Conservation (phyloP, 495 filamentous ascomycete species). For the Aspergillus diversus region DNA sequence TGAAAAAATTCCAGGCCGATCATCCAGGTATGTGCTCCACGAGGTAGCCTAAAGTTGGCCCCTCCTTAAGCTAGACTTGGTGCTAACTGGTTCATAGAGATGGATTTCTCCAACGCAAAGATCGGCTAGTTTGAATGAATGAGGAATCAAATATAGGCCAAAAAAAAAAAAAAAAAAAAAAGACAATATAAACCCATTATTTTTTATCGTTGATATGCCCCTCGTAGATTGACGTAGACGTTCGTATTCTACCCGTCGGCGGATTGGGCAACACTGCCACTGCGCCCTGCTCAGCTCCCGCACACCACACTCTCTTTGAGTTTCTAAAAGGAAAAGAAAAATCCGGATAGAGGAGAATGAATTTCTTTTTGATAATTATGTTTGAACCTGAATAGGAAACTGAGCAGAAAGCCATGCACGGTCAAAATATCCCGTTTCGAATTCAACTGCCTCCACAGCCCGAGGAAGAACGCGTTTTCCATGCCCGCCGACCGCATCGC, state of each 20-base stretch:
- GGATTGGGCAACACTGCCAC: conserved; percentile 2
- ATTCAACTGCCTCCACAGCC: conserved; percentile 25
- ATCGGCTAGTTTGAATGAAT: conserved; percentile 32
- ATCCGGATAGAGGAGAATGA: neutral
- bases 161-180: conserved; percentile 31
- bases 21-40: conserved; percentile 75
- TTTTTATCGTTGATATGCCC: neutral
- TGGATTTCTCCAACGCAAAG: conserved; percentile 55
- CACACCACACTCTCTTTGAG: neutral
- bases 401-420: conserved; percentile 29
- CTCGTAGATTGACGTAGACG: neutral
- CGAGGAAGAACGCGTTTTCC: conserved; percentile 26
- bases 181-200: neutral
- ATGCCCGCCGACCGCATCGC: conserved; percentile 42
- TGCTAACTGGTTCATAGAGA: conserved; percentile 36
- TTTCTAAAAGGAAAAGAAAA: neutral
- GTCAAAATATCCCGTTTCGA: conserved; percentile 35
- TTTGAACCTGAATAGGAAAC: neutral
- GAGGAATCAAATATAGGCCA: conserved; percentile 23
- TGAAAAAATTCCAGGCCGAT: conserved; percentile 87
- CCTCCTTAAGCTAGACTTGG: no score
- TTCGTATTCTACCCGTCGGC: neutral
- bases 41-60: no score
- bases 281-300: neutral
- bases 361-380: neutral